phyloP scores from a whole-genome alignment of 306 rosid genomes.

The Comarum palustre region DNA sequence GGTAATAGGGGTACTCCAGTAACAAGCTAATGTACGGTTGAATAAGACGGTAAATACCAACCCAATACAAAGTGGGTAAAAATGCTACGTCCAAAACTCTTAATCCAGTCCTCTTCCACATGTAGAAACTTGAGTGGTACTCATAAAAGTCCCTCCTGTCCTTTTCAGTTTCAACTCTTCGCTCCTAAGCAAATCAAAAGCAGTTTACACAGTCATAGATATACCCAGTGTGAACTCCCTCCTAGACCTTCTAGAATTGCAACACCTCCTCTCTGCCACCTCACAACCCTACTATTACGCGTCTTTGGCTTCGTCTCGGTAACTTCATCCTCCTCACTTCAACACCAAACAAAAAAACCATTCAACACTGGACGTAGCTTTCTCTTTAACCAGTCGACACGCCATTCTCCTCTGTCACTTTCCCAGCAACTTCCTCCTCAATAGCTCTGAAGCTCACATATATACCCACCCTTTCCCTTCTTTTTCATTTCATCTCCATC shows the following conservation, averaged over 20 bases:
- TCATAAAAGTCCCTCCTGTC: neutral
- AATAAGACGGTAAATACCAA: neutral
- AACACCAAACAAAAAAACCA: neutral
- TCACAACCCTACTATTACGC: slow-evolving; percentile 17
- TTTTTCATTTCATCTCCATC: neutral
- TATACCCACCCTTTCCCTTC: neutral
- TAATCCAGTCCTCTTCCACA: neutral
- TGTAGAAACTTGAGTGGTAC: neutral
- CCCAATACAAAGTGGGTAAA: neutral
- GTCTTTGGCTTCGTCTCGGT: slow-evolving; percentile 12
- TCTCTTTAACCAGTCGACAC: slow-evolving; percentile 45
- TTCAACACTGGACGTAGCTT: neutral
- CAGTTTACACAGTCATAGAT: neutral
- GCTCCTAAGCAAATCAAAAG: slow-evolving; percentile 30
- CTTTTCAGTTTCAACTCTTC: slow-evolving; percentile 24
- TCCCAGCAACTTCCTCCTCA: slow-evolving; percentile 34
- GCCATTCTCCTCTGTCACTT: slow-evolving; percentile 26
- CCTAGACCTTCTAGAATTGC: slow-evolving; percentile 33
- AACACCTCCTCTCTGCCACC: slow-evolving; percentile 7
- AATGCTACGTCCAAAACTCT: neutral
- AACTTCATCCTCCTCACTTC: neutral
- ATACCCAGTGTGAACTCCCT: slow-evolving; percentile 15
- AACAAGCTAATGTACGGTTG: no score
- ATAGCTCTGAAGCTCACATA: neutral
- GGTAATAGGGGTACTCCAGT: no score